Evolutionary conservation across 148 eudicot genomes (phyloP).

Genomic region (Rhododendron molle): DNA sequence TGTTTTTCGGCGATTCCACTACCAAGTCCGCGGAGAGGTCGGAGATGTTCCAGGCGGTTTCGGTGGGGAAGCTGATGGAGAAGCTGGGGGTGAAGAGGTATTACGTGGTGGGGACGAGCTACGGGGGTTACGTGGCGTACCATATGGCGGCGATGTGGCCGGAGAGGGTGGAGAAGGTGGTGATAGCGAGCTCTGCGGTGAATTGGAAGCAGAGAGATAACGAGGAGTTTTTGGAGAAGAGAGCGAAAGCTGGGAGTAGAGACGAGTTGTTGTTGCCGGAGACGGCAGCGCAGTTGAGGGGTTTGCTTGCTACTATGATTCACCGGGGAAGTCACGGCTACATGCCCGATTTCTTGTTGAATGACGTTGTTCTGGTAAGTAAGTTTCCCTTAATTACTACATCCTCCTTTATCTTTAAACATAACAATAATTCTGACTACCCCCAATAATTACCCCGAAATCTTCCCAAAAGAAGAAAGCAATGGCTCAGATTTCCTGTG

Average conservation of each 20-base stretch:
- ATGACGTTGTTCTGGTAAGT: slow-evolving; percentile 30
- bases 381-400: too few species aligned
- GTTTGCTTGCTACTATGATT: neutral
- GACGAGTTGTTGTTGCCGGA: slow-evolving; percentile 41
- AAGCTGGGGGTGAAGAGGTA: slow-evolving; percentile 37
- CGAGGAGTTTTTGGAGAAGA: slow-evolving; percentile 23
- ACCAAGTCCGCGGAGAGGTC: slow-evolving; percentile 30
- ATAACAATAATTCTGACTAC: too few species aligned
- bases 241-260: slow-evolving; percentile 23
- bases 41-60: slow-evolving; percentile 47
- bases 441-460: too few species aligned
- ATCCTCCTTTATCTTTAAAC: too few species aligned
- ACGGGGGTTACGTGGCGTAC: slow-evolving; percentile 62
- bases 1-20: slow-evolving; percentile 49
- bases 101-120: slow-evolving; percentile 50
- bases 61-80: slow-evolving; percentile 35
- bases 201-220: slow-evolving; percentile 34
- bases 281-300: slow-evolving; percentile 26
- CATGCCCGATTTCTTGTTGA: slow-evolving; percentile 41
- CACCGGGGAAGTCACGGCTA: slow-evolving; percentile 4
- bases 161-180: slow-evolving; percentile 52
- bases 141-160: slow-evolving; percentile 47
- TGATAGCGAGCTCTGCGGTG: slow-evolving; percentile 47
- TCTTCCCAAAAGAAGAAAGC: too few species aligned
- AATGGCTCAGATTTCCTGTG: too few species aligned